Evolutionary conservation across 805 yeast species (phyloP).

Genomic region (Metschnikowia proteae): DNA sequence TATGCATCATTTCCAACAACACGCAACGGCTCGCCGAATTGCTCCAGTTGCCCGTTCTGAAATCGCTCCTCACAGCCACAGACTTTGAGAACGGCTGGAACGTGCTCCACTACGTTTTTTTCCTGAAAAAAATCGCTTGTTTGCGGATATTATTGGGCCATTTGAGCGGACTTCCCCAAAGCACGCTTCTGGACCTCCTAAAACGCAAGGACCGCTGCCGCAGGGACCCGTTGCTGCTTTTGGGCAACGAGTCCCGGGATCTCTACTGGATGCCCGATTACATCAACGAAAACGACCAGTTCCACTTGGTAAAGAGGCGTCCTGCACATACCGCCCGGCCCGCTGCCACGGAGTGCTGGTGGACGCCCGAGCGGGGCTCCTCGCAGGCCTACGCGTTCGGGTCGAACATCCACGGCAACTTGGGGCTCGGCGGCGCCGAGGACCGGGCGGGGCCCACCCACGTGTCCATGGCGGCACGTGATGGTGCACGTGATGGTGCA

Average conservation of each 20-base stretch:
- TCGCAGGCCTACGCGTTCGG: conserved; percentile 61
- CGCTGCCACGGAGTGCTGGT: conserved; percentile 28
- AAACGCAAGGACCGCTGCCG: conserved; percentile 67
- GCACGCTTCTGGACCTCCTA: conserved; percentile 34
- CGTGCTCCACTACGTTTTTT: conserved; percentile 67
- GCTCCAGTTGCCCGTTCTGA: conserved; percentile 46
- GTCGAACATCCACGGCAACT: conserved; percentile 54
- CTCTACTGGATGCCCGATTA: conserved; percentile 42
- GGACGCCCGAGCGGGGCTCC: conserved; percentile 49
- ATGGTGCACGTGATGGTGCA: neutral
- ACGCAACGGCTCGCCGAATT: conserved; percentile 44
- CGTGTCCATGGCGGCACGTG: conserved; percentile 18
- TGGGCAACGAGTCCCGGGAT: conserved; percentile 44
- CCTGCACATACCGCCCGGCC: neutral
- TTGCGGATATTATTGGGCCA: conserved; percentile 35
- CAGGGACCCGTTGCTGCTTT: conserved; percentile 67
- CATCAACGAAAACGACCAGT: conserved; percentile 34
- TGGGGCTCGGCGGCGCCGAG: conserved; percentile 64
- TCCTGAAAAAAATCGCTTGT: conserved; percentile 52
- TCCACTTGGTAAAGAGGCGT: conserved; percentile 23
- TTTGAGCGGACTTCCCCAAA: conserved; percentile 17
- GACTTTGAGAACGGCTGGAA: conserved; percentile 85
- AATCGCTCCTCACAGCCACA: conserved; percentile 32
- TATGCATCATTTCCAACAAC: conserved; percentile 49
- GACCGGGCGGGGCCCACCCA: conserved; percentile 41